Evolutionary conservation across 1,139 yeast species (phyloP), one percentile per base, ranked within the genome.

Genomic region (Yamadazyma triangularis): DNA sequence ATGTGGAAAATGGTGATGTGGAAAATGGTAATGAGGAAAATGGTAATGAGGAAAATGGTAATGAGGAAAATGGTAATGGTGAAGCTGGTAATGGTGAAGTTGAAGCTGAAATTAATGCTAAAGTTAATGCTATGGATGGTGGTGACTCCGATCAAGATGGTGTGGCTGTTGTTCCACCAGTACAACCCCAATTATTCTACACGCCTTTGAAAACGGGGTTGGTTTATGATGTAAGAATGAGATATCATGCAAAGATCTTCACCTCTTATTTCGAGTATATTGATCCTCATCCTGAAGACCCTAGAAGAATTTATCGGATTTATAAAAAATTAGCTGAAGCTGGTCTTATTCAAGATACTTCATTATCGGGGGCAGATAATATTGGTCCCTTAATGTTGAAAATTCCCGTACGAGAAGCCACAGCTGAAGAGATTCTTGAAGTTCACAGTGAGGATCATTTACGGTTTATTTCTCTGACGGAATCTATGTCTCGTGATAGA

Each of bases 201-300:
- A 70, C 76, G 13, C 87, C 87, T 4, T 61, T 85, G 44, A 88
- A 87, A 53, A 89, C 98, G 0, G 99, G 98, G 0, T 64, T 93
- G 13, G 93, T 95, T 38, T 93, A 93, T 57, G 98, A 93, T 53
- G 96, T 89, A 13, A 72, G 97, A 38, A 91, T 93, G 98, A 71
- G 98, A 40, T 91, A 89, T 56, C 99, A 93, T 53, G 95, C 96
- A 25, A 87, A 88, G 53, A 82, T 91, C 34, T 89, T 85, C 57
- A 86, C 96, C 3, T 83, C 94, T 4, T 87, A 91, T 43, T 85
- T 78, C 47, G 96, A 89, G 54, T 91, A 91, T 56, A 87, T 89
- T 30, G 98, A 93, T 51, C 98, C 98, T 3, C 99, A 93, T 53
- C 99, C 99, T 4, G 99, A 93, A 56, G 98, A 93, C 51, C 99